phyloP scores from a whole-genome alignment of 345 rosid genomes.

The Rubroshorea leprosula region DNA sequence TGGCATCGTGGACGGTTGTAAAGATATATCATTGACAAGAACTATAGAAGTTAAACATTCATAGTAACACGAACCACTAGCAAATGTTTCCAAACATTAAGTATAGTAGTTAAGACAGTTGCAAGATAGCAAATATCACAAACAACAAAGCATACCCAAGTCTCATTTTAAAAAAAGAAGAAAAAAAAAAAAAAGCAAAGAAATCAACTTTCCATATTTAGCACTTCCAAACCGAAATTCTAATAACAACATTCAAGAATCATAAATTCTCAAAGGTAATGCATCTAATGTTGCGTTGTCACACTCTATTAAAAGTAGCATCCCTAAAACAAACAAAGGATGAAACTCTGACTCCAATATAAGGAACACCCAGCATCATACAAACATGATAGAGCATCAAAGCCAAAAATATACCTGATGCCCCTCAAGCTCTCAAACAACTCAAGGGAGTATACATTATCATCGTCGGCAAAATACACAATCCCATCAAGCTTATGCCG shows the following conservation, averaged over 20 bases:
- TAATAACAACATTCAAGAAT: not conserved
- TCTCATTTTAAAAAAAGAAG: not conserved
- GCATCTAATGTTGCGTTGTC: not conserved
- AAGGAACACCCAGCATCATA: too few relatives aligned
- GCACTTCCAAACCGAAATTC: not conserved
- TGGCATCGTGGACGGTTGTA: too few relatives aligned
- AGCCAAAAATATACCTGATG: slow-evolving; percentile 41
- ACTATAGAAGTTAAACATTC: not conserved
- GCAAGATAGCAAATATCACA: not conserved
- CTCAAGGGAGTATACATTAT: slow-evolving; percentile 68
- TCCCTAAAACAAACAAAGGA: not conserved
- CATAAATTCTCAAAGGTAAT: not conserved
- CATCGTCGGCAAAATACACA: slow-evolving; percentile 81
- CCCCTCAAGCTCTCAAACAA: slow-evolving; percentile 63
- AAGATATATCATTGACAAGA: too few relatives aligned
- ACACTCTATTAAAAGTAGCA: not conserved
- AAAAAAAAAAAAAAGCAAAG: too few relatives aligned
- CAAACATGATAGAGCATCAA: not conserved
- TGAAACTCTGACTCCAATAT: not conserved
- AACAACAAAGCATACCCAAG: not conserved
- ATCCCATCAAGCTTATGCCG: slow-evolving; percentile 79
- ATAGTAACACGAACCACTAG: not conserved
- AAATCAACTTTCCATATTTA: not conserved
- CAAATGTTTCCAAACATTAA: not conserved
- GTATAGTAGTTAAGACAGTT: slow-evolving; percentile 1